Conservation (phyloP, 352 stramenopile species). For the Pythium insidiosum region DNA sequence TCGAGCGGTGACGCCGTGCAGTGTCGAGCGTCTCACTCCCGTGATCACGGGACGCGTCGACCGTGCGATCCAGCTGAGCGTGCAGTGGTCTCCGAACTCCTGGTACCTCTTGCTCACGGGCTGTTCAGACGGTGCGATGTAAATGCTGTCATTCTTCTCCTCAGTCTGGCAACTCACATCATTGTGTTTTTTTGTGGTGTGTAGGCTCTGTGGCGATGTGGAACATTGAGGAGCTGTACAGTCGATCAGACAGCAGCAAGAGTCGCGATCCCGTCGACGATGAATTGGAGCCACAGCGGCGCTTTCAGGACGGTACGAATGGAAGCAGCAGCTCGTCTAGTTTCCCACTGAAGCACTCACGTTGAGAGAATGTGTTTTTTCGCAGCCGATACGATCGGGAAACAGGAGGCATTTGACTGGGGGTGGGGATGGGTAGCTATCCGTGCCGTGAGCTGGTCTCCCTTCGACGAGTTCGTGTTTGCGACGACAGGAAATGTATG, state of each 20-base stretch:
- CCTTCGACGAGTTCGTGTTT: conserved; percentile 80
- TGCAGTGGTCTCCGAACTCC: conserved; percentile 67
- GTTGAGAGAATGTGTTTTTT: no score
- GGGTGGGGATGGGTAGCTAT: conserved; percentile 77
- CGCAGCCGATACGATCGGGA: conserved; percentile 74
- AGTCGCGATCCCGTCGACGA: conserved; percentile 1
- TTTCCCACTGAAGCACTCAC: no score
- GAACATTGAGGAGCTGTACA: conserved; percentile 49
- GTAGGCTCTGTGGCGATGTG: conserved; percentile 69
- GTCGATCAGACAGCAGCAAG: neutral
- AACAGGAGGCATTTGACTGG: conserved; percentile 81
- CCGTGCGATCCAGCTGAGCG: conserved; percentile 47
- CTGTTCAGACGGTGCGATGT: conserved; percentile 54
- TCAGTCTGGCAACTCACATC: neutral
- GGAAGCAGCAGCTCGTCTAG: no score
- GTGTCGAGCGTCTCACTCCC: conserved; percentile 40
- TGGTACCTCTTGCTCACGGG: conserved; percentile 74
- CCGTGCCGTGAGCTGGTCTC: conserved; percentile 69
- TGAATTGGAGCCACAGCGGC: conserved; percentile 55
- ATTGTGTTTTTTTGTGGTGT: conserved; percentile 1
- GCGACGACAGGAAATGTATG: conserved; percentile 79
- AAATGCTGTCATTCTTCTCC: neutral
- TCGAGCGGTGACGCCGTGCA: conserved; percentile 2
- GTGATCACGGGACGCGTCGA: conserved; percentile 35
- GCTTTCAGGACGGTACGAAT: conserved; percentile 79